Conservation (phyloP, 495 filamentous ascomycete genomes). For the Lophiotrema nucula region DNA sequence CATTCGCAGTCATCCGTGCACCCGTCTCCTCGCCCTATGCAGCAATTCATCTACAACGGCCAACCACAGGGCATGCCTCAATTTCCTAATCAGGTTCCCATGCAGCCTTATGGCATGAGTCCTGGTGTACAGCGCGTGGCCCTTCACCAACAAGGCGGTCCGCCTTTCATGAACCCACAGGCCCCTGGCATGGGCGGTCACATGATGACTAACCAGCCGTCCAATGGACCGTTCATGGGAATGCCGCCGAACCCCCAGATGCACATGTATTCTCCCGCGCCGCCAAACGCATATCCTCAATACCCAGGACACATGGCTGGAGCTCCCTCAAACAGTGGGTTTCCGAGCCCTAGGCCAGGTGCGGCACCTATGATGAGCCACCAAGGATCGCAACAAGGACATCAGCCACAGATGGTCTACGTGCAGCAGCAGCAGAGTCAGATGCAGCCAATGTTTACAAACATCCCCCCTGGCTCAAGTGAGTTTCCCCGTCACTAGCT, state of each 20-base stretch:
- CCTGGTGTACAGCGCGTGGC: constrained; percentile 42
- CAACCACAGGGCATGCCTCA: constrained; percentile 28
- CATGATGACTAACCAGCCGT: constrained; percentile 75
- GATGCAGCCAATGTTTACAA: constrained; percentile 26
- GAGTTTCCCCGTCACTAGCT: constrained; percentile 6
- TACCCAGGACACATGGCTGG: constrained; percentile 59
- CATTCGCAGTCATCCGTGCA: constrained; percentile 63
- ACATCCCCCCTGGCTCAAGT: constrained; percentile 30
- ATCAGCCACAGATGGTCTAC: constrained; percentile 36
- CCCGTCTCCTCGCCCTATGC: constrained; percentile 74
- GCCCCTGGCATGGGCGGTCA: constrained; percentile 64
- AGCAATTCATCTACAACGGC: constrained; percentile 66
- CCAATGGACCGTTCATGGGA: constrained; percentile 45
- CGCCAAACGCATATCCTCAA: constrained; percentile 58
- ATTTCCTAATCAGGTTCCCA: constrained; percentile 54
- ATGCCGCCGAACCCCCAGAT: constrained; percentile 60
- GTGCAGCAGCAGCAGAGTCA: constrained; percentile 30
- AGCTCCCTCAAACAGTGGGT: constrained; percentile 62
- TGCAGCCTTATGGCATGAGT: constrained; percentile 68
- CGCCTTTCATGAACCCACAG: constrained; percentile 65
- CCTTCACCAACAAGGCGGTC: constrained; percentile 46
- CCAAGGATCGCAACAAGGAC: constrained; percentile 44
- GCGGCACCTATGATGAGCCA: constrained; percentile 83
- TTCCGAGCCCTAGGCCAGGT: constrained; percentile 75
- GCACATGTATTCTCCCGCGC: constrained; percentile 71